phyloP scores from a whole-genome alignment of 2,329 filamentous ascomycete species.

The Grosmannia penicillata region DNA sequence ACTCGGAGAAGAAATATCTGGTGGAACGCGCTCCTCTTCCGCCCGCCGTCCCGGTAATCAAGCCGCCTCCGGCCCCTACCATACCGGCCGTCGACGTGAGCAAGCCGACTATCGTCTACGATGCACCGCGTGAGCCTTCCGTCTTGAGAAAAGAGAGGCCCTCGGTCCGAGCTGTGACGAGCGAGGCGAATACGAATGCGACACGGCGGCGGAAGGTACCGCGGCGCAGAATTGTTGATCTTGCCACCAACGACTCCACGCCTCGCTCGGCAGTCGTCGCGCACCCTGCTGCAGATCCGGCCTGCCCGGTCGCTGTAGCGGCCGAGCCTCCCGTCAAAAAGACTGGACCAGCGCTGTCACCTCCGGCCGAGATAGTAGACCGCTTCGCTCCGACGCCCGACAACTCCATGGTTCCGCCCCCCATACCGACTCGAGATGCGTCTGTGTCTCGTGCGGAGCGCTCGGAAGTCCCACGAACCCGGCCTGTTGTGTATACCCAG shows the following conservation, averaged over 20 bases:
- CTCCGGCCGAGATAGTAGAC: slow-evolving; percentile 21
- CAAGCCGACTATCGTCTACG: slow-evolving; percentile 48
- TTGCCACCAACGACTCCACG: slow-evolving; percentile 35
- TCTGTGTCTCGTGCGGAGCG: neutral
- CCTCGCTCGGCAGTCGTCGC: neutral
- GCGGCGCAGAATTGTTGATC: slow-evolving; percentile 50
- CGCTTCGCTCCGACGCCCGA: slow-evolving; percentile 28
- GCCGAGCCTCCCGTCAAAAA: neutral
- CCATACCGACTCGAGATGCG: slow-evolving; percentile 16
- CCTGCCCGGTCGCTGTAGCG: slow-evolving; percentile 2
- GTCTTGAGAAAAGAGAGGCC: slow-evolving; percentile 47
- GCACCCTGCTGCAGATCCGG: slow-evolving; percentile 10
- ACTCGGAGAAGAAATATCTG: slow-evolving; percentile 70
- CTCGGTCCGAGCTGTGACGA: slow-evolving; percentile 34
- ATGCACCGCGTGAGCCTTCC: slow-evolving; percentile 30
- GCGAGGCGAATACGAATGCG: slow-evolving; percentile 42
- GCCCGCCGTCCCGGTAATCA: slow-evolving; percentile 63
- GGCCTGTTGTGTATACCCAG: slow-evolving; percentile 21
- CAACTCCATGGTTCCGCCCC: slow-evolving; percentile 14
- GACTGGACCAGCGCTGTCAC: neutral
- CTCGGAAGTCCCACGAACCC: slow-evolving; percentile 22
- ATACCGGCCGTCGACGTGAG: slow-evolving; percentile 49
- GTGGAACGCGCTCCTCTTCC: slow-evolving; percentile 68
- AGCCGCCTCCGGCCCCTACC: slow-evolving; percentile 44
- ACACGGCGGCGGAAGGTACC: slow-evolving; percentile 45